Evolutionary conservation across 23 red algal genomes (phyloP).

Genomic region (Gracilariopsis chorda): DNA sequence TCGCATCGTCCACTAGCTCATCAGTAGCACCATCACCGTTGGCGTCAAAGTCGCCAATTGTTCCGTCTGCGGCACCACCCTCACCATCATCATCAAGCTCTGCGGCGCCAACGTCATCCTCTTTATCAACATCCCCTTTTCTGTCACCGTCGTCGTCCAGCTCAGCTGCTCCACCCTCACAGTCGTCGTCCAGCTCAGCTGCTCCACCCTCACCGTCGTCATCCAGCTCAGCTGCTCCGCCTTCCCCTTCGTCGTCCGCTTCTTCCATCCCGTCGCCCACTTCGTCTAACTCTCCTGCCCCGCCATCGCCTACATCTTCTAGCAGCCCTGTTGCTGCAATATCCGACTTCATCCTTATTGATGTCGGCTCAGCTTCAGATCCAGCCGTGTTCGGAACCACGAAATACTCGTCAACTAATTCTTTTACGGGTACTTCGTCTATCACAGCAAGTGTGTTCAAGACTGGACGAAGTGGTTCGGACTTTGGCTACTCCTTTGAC

Average conservation of each 20-base stretch:
- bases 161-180: background rate
- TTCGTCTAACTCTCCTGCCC: background rate
- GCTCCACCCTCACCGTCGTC: background rate
- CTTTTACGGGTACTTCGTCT: background rate
- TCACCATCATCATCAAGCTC: too few species aligned
- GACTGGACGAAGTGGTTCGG: conserved; percentile 23
- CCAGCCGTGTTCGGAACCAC: background rate
- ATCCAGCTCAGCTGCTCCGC: background rate
- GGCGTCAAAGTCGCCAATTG: background rate
- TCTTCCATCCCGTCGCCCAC: background rate
- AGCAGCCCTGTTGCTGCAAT: background rate
- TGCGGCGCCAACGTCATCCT: background rate
- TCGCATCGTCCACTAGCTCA: background rate
- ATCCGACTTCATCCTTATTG: background rate
- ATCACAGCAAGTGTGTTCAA: background rate
- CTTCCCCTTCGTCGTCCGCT: too few species aligned
- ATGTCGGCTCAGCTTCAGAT: background rate
- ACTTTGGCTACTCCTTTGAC: conserved; percentile 52
- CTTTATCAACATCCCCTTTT: too few species aligned
- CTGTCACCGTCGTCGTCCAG: background rate
- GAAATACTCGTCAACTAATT: background rate
- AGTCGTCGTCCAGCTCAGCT: background rate
- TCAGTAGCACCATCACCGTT: background rate
- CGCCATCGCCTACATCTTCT: background rate
- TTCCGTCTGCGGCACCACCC: background rate